These are phyloP conservation scores for Aspergillus amoenus DNA, from an alignment of 2,329 filamentous ascomycete genomes.

Conservation along the genomic window DNA sequence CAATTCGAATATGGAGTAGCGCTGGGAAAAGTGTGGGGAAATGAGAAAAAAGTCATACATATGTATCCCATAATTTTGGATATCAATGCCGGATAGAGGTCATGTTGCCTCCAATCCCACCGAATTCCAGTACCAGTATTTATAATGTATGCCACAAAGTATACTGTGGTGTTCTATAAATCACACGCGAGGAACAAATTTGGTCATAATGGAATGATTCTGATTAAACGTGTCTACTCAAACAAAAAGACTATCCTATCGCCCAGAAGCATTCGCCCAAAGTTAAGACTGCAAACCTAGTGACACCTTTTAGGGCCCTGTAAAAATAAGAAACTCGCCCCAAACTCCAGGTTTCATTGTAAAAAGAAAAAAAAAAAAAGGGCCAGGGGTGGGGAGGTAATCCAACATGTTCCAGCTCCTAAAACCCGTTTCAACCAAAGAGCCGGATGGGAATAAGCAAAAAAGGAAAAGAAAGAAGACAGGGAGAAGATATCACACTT, in stretches of 20 bases:
- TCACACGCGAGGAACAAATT: no score
- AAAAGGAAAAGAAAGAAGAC: background rate
- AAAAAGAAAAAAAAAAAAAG: background rate
- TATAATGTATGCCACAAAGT: no score
- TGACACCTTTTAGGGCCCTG: slow-evolving; percentile 16
- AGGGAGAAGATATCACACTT: slow-evolving; percentile 1
- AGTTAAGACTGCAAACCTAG: slow-evolving; percentile 6
- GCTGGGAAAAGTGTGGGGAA: no score
- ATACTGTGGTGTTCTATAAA: no score
- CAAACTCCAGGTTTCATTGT: slow-evolving; percentile 9
- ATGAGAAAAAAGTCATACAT: no score
- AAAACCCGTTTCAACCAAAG: slow-evolving; percentile 1
- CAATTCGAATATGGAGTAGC: no score
- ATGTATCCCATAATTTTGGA: no score
- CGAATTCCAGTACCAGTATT: no score
- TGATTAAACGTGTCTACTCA: slow-evolving; percentile 7
- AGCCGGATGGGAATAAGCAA: background rate
- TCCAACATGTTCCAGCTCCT: slow-evolving; percentile 3
- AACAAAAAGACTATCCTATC: slow-evolving; percentile 12
- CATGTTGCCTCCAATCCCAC: no score
- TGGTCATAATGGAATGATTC: background rate
- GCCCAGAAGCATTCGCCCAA: slow-evolving; percentile 14
- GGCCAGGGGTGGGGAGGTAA: background rate
- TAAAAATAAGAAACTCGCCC: slow-evolving; percentile 4
- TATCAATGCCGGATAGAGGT: no score